Percentiles rank a stretch among this genome's conserved stretches.
phyloP scores from a whole-genome alignment of 495 filamentous ascomycete species.

The Chaetomium fimeti region DNA sequence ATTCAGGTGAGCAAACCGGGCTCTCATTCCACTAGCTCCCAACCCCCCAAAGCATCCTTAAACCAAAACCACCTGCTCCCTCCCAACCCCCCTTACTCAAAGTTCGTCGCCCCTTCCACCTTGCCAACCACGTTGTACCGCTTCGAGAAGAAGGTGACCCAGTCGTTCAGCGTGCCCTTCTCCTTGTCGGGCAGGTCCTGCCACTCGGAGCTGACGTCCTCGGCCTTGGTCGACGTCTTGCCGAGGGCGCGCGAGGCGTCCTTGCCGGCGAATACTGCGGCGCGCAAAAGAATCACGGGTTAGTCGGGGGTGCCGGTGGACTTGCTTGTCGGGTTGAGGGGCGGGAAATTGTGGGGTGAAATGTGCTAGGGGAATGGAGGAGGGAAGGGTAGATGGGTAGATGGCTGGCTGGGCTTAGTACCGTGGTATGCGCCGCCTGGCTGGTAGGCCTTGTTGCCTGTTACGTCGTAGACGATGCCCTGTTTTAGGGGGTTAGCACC shows the following conservation, averaged over 20 bases:
- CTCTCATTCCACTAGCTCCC: neutral
- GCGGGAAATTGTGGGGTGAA: too few species aligned
- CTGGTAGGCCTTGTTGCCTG: conserved; percentile 78
- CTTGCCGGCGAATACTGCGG: conserved; percentile 86
- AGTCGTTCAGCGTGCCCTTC: conserved; percentile 80
- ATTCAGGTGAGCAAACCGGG: neutral
- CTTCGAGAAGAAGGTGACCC: conserved; percentile 94
- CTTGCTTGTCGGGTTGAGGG: too few species aligned
- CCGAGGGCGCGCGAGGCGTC: conserved; percentile 89
- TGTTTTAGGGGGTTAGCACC: conserved; percentile 30
- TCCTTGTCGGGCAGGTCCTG: conserved; percentile 82
- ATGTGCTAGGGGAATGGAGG: too few species aligned
- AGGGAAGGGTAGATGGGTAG: neutral
- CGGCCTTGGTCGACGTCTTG: conserved; percentile 78
- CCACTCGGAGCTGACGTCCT: conserved; percentile 84
- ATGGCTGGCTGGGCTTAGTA: conserved; percentile 37
- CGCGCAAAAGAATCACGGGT: too few species aligned
- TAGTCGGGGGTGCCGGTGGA: too few species aligned
- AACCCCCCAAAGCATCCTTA: neutral
- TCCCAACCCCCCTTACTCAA: conserved; percentile 24
- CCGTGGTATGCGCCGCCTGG: conserved; percentile 80
- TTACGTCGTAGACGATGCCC: conserved; percentile 93
- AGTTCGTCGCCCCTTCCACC: conserved; percentile 60
- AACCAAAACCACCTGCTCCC: neutral
- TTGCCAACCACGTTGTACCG: conserved; percentile 89